Evolutionary conservation across 345 rosid species (phyloP).

Genomic region (Boechera divaricarpa): DNA sequence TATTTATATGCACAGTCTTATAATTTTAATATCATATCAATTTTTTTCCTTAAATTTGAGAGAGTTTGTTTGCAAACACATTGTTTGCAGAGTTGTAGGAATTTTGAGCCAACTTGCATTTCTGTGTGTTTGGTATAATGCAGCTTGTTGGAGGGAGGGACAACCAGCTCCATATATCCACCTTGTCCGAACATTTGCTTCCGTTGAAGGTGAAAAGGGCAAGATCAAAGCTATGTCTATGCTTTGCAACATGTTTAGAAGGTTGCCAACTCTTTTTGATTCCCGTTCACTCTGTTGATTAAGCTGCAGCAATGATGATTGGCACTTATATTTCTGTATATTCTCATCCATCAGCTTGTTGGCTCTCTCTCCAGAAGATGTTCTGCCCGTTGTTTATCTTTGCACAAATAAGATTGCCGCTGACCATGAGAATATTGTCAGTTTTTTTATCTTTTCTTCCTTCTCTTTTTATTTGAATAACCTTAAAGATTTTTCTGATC

Average conservation of each 20-base stretch:
- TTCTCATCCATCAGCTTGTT: constrained; percentile 62
- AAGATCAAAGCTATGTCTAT: constrained; percentile 84
- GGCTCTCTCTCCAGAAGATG: constrained; percentile 88
- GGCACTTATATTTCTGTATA: constrained; percentile 24
- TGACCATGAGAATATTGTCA: constrained; percentile 81
- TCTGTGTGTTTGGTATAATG: constrained; percentile 29
- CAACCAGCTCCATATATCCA: constrained; percentile 83
- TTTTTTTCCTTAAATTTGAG: neutral
- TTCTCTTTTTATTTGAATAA: constrained; percentile 9
- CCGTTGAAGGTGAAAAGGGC: constrained; percentile 82
- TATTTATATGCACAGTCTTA: constrained; percentile 33
- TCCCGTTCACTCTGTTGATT: neutral
- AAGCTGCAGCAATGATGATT: constrained; percentile 30
- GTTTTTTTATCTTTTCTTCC: constrained; percentile 11
- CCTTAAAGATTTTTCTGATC: neutral
- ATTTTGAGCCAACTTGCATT: neutral
- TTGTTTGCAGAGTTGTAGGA: neutral
- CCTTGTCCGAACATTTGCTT: constrained; percentile 82
- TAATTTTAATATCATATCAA: neutral
- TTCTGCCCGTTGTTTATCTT: constrained; percentile 79
- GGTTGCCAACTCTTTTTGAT: constrained; percentile 48
- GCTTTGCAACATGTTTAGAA: constrained; percentile 96
- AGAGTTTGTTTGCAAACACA: neutral
- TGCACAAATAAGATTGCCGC: constrained; percentile 91
- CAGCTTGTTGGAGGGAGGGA: constrained; percentile 89